Evolutionary conservation across 192 early-diverging fungal genomes (phyloP), one percentile per base, ranked within the genome.

Genomic region (Mortierella hygrophila): DNA sequence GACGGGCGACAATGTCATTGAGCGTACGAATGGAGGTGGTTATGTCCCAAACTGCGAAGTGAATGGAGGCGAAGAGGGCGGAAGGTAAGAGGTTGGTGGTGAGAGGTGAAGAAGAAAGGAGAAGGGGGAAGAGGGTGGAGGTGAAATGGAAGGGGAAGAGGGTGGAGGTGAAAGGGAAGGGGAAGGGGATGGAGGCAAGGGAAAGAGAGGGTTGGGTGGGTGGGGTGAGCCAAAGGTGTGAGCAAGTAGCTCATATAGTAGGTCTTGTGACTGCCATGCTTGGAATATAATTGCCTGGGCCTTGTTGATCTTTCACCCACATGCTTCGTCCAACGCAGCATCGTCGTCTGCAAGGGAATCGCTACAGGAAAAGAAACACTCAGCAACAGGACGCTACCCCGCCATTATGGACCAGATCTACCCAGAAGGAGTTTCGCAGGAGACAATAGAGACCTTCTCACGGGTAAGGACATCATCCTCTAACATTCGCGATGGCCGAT

Each of bases 1-100:
- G 55, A 60, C 55, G n/a, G 55, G 55, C n/a, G 55, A 60, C 55
- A 60, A 60, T 60, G 55, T 60, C 55, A 60, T 60, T 60, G 55
- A 60, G 55, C 55, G 55, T 52, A 16, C 49, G 49, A 52, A 52
- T 3, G 18, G 49, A 18, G 49, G 49, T 20, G 18, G 20, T 5
- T 52, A 52, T 21, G 18, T 52, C 5, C 20, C 49, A 52, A 52
- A 52, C 49, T 20, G 20, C 49, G 18, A 21, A 52, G 5, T 20
- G 18, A 52, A 52, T 52, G 49, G 49, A 52, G 16, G 49, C 49
- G 49, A 52, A 21, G 18, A 15, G 13, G 13, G 44, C 1, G 11
- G 13, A 13, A 15, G 0, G 11, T 46, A 1, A 46, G 44, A 15
- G 42, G 11, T 46, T 1, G 10, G 44, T 5, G 18, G 18, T 21